phyloP scores from a whole-genome alignment of 139 green algal species.

The Volvox reticuliferus region DNA sequence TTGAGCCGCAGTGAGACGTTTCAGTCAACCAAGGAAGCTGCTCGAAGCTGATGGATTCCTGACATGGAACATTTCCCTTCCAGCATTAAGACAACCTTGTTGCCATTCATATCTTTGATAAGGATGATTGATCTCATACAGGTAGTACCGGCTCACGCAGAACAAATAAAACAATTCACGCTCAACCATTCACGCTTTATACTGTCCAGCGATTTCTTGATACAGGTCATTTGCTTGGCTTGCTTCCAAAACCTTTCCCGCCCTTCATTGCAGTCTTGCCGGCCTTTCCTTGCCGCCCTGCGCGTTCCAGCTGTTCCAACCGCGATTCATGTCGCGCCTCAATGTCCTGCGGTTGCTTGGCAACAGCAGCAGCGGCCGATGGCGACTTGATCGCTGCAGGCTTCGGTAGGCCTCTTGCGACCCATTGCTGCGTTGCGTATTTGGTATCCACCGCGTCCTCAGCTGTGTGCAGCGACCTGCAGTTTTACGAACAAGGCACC shows the following conservation, averaged over 20 bases:
- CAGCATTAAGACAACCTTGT: not conserved
- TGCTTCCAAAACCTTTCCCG: slow-evolving; percentile 5
- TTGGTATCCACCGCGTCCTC: slow-evolving; percentile 73
- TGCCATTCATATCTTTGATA: too few relatives aligned
- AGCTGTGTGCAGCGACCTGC: slow-evolving; percentile 77
- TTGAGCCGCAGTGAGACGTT: not conserved
- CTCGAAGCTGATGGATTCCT: not conserved
- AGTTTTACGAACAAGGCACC: too few relatives aligned
- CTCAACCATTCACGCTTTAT: too few relatives aligned
- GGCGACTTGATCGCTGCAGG: not conserved
- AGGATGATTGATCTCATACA: too few relatives aligned
- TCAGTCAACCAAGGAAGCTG: not conserved
- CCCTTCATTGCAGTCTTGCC: not conserved
- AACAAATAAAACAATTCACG: too few relatives aligned
- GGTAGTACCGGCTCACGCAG: too few relatives aligned
- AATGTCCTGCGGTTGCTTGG: not conserved
- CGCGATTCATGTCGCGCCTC: not conserved
- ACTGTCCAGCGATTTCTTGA: too few relatives aligned
- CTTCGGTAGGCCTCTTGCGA: slow-evolving; percentile 57
- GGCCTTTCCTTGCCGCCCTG: slow-evolving; percentile 3
- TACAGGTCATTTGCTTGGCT: not conserved
- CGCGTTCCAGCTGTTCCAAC: not conserved
- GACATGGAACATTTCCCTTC: not conserved
- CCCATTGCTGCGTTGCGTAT: slow-evolving; percentile 85
- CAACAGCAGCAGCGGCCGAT: not conserved